phyloP scores from a whole-genome alignment of 1,284 basidiomycete species.

The Coniophora puteana region DNA sequence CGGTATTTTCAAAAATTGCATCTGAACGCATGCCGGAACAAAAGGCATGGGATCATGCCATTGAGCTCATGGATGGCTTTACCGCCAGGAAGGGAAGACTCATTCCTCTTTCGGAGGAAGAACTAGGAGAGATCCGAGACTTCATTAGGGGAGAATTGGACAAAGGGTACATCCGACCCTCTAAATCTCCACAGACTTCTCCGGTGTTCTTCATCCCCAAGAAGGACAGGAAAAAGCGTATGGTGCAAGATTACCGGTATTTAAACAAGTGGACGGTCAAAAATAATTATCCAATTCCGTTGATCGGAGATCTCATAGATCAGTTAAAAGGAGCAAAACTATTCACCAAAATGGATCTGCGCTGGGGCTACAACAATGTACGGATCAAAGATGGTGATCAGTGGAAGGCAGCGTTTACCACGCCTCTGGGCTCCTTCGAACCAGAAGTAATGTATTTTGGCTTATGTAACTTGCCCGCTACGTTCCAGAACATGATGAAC shows the following conservation, averaged over 20 bases:
- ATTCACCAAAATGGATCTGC: constrained; percentile 28
- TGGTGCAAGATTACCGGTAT: background rate
- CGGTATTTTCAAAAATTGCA: background rate
- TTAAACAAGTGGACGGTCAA: background rate
- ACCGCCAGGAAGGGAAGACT: background rate
- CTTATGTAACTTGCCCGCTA: constrained; percentile 26
- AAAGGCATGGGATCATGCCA: constrained; percentile 1
- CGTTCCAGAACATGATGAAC: constrained; percentile 24
- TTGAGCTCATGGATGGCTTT: background rate
- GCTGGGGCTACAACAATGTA: constrained; percentile 16
- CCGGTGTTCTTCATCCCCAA: background rate
- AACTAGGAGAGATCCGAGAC: constrained; percentile 1
- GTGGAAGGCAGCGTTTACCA: constrained; percentile 25
- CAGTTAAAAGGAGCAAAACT: constrained; percentile 15
- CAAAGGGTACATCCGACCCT: too few relatives aligned
- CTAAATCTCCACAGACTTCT: too few relatives aligned
- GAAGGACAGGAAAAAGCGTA: background rate
- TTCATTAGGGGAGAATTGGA: constrained; percentile 1
- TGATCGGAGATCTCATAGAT: background rate
- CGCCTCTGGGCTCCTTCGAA: constrained; percentile 26
- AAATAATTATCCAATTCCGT: background rate
- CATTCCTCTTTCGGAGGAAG: background rate
- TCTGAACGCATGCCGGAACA: background rate
- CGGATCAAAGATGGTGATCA: constrained; percentile 1
- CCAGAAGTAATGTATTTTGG: constrained; percentile 33